Evolutionary conservation across 1,284 basidiomycete genomes (phyloP).

Genomic region (Volvariella volvacea): DNA sequence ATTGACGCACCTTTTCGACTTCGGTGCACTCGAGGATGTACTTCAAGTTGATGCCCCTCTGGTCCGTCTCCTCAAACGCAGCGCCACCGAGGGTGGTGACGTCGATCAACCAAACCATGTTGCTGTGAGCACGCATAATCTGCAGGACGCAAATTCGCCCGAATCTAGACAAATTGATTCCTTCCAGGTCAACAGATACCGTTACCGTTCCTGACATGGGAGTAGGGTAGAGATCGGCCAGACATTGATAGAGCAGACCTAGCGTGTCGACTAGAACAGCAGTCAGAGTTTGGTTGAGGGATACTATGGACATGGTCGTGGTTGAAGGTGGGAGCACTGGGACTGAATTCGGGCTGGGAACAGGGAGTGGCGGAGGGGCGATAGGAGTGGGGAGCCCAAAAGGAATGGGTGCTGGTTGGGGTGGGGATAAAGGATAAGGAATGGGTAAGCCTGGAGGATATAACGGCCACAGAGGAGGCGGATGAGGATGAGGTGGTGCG

Average conservation of each 20-base stretch:
- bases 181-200: constrained; percentile 13
- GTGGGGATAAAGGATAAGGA: too few species aligned
- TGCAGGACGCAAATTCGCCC: constrained; percentile 13
- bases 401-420: too few species aligned
- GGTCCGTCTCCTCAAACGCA: constrained; percentile 12
- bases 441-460: too few species aligned
- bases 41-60: constrained; percentile 9
- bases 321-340: too few species aligned
- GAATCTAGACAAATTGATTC: constrained; percentile 11
- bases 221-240: constrained; percentile 14
- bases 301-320: too few species aligned
- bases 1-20: constrained; percentile 12
- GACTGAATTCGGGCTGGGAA: too few species aligned
- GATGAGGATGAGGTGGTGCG: too few species aligned
- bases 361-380: too few species aligned
- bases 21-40: constrained; percentile 9
- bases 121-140: constrained; percentile 8
- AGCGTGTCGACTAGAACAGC: constrained; percentile 19
- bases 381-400: too few species aligned
- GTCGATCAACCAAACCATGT: constrained; percentile 13
- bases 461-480: too few species aligned
- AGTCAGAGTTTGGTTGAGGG: not conserved
- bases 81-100: constrained; percentile 11
- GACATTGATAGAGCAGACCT: constrained; percentile 15
- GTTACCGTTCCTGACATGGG: constrained; percentile 7